These are phyloP conservation scores for Mycena indigotica DNA, from an alignment of 768 basidiomycete species.

Conservation along the genomic window DNA sequence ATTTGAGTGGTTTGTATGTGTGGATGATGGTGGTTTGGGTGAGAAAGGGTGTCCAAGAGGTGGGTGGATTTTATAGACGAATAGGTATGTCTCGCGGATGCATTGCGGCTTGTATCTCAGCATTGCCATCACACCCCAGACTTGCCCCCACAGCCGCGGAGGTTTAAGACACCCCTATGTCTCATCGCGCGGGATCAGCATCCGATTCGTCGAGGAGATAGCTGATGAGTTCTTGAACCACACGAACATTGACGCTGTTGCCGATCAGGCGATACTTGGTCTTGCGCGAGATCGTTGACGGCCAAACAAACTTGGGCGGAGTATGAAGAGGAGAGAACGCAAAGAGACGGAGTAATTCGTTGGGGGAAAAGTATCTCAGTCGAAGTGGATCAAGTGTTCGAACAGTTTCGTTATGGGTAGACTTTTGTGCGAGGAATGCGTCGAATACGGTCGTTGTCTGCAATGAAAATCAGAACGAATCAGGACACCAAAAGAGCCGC, in stretches of 20 bases:
- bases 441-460: slow-evolving; percentile 64
- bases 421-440: slow-evolving; percentile 73
- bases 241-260: slow-evolving; percentile 80
- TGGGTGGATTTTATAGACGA: background rate
- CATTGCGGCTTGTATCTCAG: no score
- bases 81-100: no score
- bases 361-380: slow-evolving; percentile 75
- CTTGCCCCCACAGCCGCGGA: no score
- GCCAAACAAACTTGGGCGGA: slow-evolving; percentile 59
- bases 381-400: slow-evolving; percentile 85
- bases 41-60: background rate
- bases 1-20: background rate
- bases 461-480: slow-evolving; percentile 19
- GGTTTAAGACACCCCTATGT: background rate
- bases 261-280: slow-evolving; percentile 78
- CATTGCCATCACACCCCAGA: no score
- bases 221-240: slow-evolving; percentile 61
- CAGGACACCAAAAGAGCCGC: no score
- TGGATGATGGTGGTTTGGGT: background rate
- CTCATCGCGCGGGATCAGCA: background rate
- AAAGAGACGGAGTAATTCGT: slow-evolving; percentile 55
- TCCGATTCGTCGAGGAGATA: slow-evolving; percentile 41
- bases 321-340: background rate
- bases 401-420: slow-evolving; percentile 76
- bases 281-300: slow-evolving; percentile 58